Evolutionary conservation across 192 early-diverging fungal species (phyloP).

Genomic region (Geranomyces variabilis): DNA sequence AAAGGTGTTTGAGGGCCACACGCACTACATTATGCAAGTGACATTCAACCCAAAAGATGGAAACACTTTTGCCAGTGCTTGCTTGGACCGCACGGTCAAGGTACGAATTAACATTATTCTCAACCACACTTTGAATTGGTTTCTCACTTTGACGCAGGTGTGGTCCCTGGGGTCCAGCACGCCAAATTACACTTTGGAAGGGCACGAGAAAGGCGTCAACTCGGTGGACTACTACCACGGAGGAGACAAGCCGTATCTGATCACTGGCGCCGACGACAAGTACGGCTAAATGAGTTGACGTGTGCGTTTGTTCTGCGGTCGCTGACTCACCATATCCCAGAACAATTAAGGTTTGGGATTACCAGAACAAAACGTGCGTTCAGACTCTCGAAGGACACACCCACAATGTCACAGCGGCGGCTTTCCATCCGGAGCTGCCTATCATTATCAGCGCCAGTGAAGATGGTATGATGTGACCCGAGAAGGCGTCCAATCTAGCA

Average conservation of each 20-base stretch:
- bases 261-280: constrained; percentile 95
- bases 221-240: constrained; percentile 98
- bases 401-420: constrained; percentile 87
- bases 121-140: neutral
- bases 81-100: constrained; percentile 94
- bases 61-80: constrained; percentile 98
- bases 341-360: constrained; percentile 96
- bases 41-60: constrained; percentile 98
- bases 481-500: too few relatives aligned
- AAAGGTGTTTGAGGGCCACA: constrained; percentile 94
- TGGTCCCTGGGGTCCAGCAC: constrained; percentile 93
- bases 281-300: constrained; percentile 21
- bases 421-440: constrained; percentile 94
- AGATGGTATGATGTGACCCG: constrained; percentile 81
- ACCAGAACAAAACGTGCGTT: constrained; percentile 99
- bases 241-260: constrained; percentile 95
- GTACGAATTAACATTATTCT: constrained; percentile 26
- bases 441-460: constrained; percentile 95
- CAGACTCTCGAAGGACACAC: constrained; percentile 98
- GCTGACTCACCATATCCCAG: constrained; percentile 35
- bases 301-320: constrained; percentile 6
- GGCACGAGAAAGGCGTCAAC: constrained; percentile 98
- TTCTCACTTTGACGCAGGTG: constrained; percentile 49
- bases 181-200: constrained; percentile 96
- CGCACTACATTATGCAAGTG: constrained; percentile 96